phyloP scores from a whole-genome alignment of 1,284 basidiomycete genomes.

The Phellopilus nigrolimitatus region DNA sequence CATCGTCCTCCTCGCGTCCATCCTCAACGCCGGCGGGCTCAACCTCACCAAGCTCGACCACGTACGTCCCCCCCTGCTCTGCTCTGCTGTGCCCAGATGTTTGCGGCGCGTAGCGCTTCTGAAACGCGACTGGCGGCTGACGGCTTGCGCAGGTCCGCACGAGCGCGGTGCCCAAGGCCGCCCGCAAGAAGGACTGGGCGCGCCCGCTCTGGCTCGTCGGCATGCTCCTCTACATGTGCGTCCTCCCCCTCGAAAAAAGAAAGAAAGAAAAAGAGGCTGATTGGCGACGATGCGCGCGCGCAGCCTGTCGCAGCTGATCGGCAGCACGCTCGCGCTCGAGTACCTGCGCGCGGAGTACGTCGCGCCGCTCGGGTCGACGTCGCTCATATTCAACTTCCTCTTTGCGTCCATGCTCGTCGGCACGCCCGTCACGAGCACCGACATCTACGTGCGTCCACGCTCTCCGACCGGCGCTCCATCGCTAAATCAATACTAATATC shows the following conservation, averaged over 20 bases:
- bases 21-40: constrained; percentile 80
- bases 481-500: no score
- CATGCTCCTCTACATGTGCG: constrained; percentile 76
- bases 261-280: no score
- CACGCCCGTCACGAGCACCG: constrained; percentile 73
- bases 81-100: constrained; percentile 67
- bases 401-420: constrained; percentile 82
- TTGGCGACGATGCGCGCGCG: no score
- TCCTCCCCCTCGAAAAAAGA: no score
- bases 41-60: constrained; percentile 84
- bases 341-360: constrained; percentile 91
- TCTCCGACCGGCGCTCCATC: no score
- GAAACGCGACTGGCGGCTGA: no score
- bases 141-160: no score
- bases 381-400: constrained; percentile 84
- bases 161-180: constrained; percentile 63
- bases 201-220: constrained; percentile 80
- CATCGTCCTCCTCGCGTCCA: constrained; percentile 73
- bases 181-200: constrained; percentile 64
- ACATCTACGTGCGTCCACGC: constrained; percentile 60
- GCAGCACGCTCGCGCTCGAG: constrained; percentile 79
- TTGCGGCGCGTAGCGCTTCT: no score
- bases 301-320: constrained; percentile 79
- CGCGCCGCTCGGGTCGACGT: constrained; percentile 77
- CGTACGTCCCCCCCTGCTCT: constrained; percentile 67